Conservation (phyloP, 106 monocot species). For the Gastrodia elata region DNA sequence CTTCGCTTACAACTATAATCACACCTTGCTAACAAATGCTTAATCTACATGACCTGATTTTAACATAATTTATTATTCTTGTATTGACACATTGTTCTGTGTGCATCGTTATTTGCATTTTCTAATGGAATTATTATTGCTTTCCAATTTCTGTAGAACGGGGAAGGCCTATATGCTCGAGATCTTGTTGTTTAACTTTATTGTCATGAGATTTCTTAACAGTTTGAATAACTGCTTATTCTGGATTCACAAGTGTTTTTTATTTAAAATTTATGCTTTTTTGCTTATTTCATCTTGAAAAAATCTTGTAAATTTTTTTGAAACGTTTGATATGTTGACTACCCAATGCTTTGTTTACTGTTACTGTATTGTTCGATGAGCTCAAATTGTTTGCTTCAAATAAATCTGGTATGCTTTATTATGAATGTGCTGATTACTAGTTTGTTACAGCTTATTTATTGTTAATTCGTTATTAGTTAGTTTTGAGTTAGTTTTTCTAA, state of each 20-base stretch:
- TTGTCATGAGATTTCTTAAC: background rate
- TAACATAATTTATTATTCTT: background rate
- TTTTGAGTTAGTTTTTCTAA: no score
- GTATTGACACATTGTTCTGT: background rate
- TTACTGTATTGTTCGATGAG: background rate
- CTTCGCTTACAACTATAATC: background rate
- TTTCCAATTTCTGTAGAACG: background rate
- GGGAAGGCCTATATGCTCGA: background rate
- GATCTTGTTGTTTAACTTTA: background rate
- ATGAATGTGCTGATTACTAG: no score
- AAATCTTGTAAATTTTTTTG: background rate
- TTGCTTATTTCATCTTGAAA: background rate
- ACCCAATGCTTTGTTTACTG: background rate
- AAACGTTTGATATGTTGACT: background rate
- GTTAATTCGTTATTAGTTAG: no score
- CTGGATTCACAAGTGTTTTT: background rate
- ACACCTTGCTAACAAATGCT: background rate
- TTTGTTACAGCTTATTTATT: no score
- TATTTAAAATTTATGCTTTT: background rate
- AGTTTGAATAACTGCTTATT: background rate
- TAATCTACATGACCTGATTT: background rate
- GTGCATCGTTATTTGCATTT: background rate
- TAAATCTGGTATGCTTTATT: background rate
- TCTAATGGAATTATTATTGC: background rate
- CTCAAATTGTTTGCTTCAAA: background rate